Evolutionary conservation across 2,329 filamentous ascomycete species (phyloP).

Genomic region (Botrytis porri): DNA sequence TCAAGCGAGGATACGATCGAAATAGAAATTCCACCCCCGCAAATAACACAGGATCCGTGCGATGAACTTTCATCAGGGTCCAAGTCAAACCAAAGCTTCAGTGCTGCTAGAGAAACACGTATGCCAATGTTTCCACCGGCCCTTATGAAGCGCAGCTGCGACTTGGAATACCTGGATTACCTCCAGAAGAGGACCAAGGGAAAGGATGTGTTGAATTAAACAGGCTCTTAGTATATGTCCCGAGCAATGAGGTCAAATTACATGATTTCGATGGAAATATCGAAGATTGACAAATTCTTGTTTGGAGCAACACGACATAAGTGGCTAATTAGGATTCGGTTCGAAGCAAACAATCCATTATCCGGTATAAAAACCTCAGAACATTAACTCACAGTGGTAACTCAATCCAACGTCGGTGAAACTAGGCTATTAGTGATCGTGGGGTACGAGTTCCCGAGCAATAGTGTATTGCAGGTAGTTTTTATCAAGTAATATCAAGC

Average conservation of each 20-base stretch:
- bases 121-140: neutral
- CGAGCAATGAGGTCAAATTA: neutral
- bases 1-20: neutral
- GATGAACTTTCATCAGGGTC: neutral
- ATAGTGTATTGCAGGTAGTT: neutral
- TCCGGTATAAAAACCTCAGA: neutral
- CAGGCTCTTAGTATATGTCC: neutral
- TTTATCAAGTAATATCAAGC: constrained; percentile 10
- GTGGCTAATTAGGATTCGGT: neutral
- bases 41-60: neutral
- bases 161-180: neutral
- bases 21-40: neutral
- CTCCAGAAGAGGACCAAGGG: neutral
- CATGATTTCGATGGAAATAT: neutral
- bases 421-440: constrained; percentile 3
- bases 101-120: neutral
- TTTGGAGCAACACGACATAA: neutral
- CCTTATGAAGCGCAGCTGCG: neutral
- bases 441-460: neutral
- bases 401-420: neutral
- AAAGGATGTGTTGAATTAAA: neutral
- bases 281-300: neutral
- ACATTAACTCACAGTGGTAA: neutral
- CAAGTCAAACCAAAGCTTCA: neutral
- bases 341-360: neutral